These are phyloP conservation scores for Flueggea neowawraea DNA, from an alignment of 441 rosid genomes.

Conservation along the genomic window DNA sequence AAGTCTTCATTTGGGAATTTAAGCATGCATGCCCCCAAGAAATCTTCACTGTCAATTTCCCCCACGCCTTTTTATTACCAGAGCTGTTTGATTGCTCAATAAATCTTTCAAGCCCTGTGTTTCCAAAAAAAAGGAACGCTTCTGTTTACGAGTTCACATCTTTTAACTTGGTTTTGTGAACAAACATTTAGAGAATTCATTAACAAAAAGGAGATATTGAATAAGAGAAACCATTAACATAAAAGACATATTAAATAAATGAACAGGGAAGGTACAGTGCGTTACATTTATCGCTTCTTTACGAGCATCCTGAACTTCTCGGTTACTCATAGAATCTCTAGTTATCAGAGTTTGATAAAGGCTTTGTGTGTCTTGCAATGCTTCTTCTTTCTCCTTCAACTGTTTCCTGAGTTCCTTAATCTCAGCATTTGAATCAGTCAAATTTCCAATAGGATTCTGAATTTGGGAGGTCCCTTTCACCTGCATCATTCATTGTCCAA, in stretches of 20 bases:
- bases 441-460: not conserved
- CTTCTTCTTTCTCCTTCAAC: constrained; percentile 19
- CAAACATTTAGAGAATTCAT: not conserved
- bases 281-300: constrained; percentile 23
- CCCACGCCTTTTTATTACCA: constrained; percentile 30
- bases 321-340: constrained; percentile 15
- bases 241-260: too few species aligned
- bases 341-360: constrained; percentile 8
- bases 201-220: too few species aligned
- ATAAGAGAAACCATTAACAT: too few species aligned
- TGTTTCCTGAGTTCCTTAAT: constrained; percentile 8
- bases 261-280: too few species aligned
- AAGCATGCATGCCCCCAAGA: constrained; percentile 13
- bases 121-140: not conserved
- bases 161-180: not conserved
- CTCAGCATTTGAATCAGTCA: constrained; percentile 4
- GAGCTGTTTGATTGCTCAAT: constrained; percentile 17
- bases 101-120: constrained; percentile 25
- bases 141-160: constrained; percentile 1
- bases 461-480: constrained; percentile 6
- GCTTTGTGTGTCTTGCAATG: constrained; percentile 13
- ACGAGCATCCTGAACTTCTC: constrained; percentile 36
- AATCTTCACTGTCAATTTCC: constrained; percentile 27
- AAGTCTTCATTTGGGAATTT: constrained; percentile 21
- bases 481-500: too few species aligned